phyloP scores from a whole-genome alignment of 2,329 filamentous ascomycete species.

The Cladophialophora psammophila region DNA sequence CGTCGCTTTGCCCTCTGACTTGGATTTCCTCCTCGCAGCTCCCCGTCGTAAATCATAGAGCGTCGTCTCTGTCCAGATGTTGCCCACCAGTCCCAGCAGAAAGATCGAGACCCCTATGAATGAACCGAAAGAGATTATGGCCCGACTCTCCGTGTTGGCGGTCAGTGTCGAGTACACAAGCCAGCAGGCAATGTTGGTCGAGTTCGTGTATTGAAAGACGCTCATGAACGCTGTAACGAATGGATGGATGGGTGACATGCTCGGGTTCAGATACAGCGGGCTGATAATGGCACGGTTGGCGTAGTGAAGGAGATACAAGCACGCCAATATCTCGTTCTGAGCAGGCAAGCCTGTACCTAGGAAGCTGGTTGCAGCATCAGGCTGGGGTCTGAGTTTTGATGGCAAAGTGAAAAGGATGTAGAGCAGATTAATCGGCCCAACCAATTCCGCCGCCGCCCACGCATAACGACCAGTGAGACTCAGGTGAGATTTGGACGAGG shows the following conservation, averaged over 20 bases:
- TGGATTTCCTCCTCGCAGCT: slow-evolving; percentile 56
- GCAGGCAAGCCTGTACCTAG: slow-evolving; percentile 43
- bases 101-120: slow-evolving; percentile 75
- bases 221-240: slow-evolving; percentile 70
- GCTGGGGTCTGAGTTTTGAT: slow-evolving; percentile 46
- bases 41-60: slow-evolving; percentile 83
- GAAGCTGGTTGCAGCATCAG: slow-evolving; percentile 30
- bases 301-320: slow-evolving; percentile 78
- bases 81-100: slow-evolving; percentile 75
- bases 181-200: slow-evolving; percentile 78
- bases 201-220: slow-evolving; percentile 82
- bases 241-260: slow-evolving; percentile 87
- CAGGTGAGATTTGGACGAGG: slow-evolving; percentile 68
- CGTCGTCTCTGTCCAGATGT: slow-evolving; percentile 89
- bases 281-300: slow-evolving; percentile 84
- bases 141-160: slow-evolving; percentile 57
- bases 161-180: slow-evolving; percentile 57
- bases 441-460: slow-evolving; percentile 88
- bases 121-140: slow-evolving; percentile 37
- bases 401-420: slow-evolving; percentile 80
- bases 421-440: slow-evolving; percentile 76
- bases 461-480: slow-evolving; percentile 89
- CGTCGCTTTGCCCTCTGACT: slow-evolving; percentile 44
- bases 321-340: slow-evolving; percentile 47
- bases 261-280: slow-evolving; percentile 80